These are phyloP conservation scores for Suhomyces wounanorum DNA, from an alignment of 1,139 yeast species.

Conservation along the genomic window DNA sequence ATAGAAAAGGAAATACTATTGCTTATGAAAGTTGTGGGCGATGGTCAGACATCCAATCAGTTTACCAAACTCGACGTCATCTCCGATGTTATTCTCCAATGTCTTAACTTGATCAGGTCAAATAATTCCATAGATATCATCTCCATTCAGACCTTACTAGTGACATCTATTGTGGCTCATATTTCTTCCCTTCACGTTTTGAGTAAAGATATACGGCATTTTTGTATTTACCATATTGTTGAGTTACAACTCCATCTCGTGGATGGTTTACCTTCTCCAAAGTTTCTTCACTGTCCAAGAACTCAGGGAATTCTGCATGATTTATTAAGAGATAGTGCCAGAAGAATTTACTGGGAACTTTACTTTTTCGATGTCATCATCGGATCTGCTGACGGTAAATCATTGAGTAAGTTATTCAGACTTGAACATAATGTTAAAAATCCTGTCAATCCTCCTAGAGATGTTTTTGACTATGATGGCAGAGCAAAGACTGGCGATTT, in stretches of 20 bases:
- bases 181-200: constrained; percentile 49
- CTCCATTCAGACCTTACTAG: constrained; percentile 40
- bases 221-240: constrained; percentile 37
- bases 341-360: constrained; percentile 52
- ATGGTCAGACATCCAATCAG: constrained; percentile 42
- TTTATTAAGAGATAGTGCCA: constrained; percentile 33
- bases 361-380: constrained; percentile 51
- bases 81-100: constrained; percentile 35
- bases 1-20: constrained; percentile 40
- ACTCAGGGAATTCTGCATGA: constrained; percentile 18
- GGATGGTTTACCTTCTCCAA: constrained; percentile 22
- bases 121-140: constrained; percentile 34
- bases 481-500: constrained; percentile 49
- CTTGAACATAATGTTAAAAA: constrained; percentile 32
- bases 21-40: constrained; percentile 48
- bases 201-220: constrained; percentile 39
- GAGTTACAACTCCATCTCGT: constrained; percentile 36
- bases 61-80: constrained; percentile 34
- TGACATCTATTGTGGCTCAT: constrained; percentile 45
- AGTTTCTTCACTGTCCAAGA: constrained; percentile 17
- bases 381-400: constrained; percentile 54
- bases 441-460: constrained; percentile 36
- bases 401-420: constrained; percentile 40
- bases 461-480: constrained; percentile 46
- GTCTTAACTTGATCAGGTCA: constrained; percentile 33